These are phyloP conservation scores for Tolypocladium paradoxum DNA, from an alignment of 2,329 filamentous ascomycete genomes.

Conservation along the genomic window DNA sequence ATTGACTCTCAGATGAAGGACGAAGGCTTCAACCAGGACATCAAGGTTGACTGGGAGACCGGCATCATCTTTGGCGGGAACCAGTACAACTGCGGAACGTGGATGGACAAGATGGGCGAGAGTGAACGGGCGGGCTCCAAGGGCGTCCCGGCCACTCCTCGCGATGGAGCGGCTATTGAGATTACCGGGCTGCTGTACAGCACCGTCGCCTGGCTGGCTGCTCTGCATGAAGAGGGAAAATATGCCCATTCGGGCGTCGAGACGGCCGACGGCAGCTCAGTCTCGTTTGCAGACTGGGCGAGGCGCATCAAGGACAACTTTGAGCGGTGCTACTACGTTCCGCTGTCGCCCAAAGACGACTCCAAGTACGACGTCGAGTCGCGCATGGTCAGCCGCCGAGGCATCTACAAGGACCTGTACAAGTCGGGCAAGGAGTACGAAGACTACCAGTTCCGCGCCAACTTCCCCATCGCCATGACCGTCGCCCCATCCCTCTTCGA, in stretches of 20 bases:
- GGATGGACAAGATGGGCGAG: constrained; percentile 99
- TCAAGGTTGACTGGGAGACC: constrained; percentile 80
- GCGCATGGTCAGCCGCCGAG: constrained; percentile 72
- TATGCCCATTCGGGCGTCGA: constrained; percentile 68
- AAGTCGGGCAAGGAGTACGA: constrained; percentile 90
- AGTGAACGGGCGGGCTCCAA: constrained; percentile 84
- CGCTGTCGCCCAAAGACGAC: constrained; percentile 59
- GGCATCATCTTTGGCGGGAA: constrained; percentile 92
- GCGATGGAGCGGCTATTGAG: constrained; percentile 89
- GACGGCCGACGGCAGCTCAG: constrained; percentile 43
- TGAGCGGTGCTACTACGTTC: constrained; percentile 86
- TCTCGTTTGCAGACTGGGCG: constrained; percentile 74
- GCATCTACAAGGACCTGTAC: constrained; percentile 98
- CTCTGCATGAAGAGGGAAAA: constrained; percentile 54
- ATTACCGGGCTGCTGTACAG: constrained; percentile 93
- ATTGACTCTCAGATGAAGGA: constrained; percentile 90
- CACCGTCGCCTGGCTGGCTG: constrained; percentile 67
- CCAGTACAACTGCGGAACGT: constrained; percentile 91
- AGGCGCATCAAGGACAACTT: constrained; percentile 72
- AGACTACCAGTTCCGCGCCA: constrained; percentile 90
- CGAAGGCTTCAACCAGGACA: constrained; percentile 84
- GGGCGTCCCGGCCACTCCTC: constrained; percentile 88
- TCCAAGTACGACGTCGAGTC: constrained; percentile 69
- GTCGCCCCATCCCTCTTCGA: constrained; percentile 85
- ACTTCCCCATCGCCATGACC: constrained; percentile 92